Conservation (phyloP, 495 filamentous ascomycete species). For the Hypoxylon perforatum region DNA sequence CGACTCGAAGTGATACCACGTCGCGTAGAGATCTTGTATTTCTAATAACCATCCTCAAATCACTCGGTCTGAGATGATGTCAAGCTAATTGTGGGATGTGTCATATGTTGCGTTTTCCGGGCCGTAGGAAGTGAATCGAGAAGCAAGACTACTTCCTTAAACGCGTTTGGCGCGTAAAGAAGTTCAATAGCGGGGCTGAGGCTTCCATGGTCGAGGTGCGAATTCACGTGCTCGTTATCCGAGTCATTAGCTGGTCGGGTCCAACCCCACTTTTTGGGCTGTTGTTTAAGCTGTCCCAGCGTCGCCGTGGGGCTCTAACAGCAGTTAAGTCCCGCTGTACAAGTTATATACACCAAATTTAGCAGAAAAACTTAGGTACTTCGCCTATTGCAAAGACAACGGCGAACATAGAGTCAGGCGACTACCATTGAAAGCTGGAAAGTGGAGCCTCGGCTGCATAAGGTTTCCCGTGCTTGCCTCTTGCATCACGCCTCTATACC, state of each 20-base stretch:
- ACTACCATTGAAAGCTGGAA: slow-evolving; percentile 6
- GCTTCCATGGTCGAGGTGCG: slow-evolving; percentile 18
- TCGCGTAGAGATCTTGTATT: not conserved
- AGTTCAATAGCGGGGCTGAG: slow-evolving; percentile 2
- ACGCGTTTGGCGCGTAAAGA: slow-evolving; percentile 33
- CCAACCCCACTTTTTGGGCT: slow-evolving; percentile 15
- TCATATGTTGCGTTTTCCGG: not conserved
- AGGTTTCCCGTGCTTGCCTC: slow-evolving; percentile 20
- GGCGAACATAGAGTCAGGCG: slow-evolving; percentile 4
- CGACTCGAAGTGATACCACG: not conserved
- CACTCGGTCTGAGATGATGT: not conserved
- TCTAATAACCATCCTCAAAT: not conserved
- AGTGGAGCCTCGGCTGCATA: slow-evolving; percentile 19
- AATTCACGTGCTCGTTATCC: slow-evolving; percentile 41
- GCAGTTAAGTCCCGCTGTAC: slow-evolving; percentile 8
- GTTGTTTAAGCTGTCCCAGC: not conserved
- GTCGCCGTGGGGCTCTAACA: slow-evolving; percentile 29
- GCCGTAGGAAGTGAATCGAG: not conserved
- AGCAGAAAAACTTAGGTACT: slow-evolving; percentile 8
- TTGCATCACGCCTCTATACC: slow-evolving; percentile 17
- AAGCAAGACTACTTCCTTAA: slow-evolving; percentile 1
- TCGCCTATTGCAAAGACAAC: slow-evolving; percentile 5
- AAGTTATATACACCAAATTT: not conserved
- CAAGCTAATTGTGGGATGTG: not conserved
- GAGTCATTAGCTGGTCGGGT: slow-evolving; percentile 19